These are phyloP conservation scores for Colletotrichum ledebouriae DNA, from an alignment of 2,329 filamentous ascomycete species.

Conservation along the genomic window DNA sequence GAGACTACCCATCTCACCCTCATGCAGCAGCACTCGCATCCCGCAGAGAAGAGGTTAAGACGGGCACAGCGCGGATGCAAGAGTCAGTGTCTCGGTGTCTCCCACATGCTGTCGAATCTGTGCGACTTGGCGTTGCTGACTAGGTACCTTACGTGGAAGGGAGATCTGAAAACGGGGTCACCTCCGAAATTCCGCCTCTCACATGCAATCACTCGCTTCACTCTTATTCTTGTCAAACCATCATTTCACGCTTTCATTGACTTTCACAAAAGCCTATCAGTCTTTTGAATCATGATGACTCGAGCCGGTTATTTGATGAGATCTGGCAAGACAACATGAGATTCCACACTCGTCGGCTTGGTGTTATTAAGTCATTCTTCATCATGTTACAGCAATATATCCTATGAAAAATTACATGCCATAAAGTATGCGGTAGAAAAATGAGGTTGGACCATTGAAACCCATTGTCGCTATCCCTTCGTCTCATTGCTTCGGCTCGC, in stretches of 20 bases:
- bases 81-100: conserved; percentile 24
- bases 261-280: no score
- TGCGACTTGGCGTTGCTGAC: conserved; percentile 21
- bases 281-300: no score
- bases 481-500: conserved; percentile 37
- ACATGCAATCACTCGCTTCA: conserved; percentile 1
- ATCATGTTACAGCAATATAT: no score
- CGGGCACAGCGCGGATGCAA: not conserved
- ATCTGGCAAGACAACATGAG: no score
- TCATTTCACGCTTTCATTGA: not conserved
- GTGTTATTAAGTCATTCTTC: no score
- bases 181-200: conserved; percentile 12
- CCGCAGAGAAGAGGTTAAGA: not conserved
- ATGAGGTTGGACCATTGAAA: not conserved
- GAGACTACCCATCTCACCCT: no score
- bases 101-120: conserved; percentile 26
- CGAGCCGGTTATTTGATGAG: no score
- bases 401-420: no score
- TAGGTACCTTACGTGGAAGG: not conserved
- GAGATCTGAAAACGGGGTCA: conserved; percentile 9
- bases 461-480: not conserved
- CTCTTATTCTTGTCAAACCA: not conserved
- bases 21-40: not conserved
- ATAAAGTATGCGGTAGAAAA: no score
- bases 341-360: no score